These are phyloP conservation scores for Graphiopsis chlorocephala DNA, from an alignment of 2,329 filamentous ascomycete genomes.

Conservation along the genomic window DNA sequence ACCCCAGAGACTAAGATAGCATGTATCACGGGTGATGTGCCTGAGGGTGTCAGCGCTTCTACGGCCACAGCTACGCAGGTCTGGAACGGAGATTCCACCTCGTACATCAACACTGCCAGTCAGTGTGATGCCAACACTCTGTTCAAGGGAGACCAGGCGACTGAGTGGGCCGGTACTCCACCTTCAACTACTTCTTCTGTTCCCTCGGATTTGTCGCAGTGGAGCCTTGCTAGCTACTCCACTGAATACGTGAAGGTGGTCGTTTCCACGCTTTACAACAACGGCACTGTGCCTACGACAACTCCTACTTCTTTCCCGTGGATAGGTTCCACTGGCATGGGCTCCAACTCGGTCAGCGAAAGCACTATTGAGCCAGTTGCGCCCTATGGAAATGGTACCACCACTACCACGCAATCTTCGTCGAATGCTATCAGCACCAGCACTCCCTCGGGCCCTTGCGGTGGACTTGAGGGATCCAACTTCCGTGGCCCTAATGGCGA, in stretches of 20 bases:
- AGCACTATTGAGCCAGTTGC: not conserved
- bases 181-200: not conserved
- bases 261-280: not conserved
- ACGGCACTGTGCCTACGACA: not conserved
- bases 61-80: slow-evolving; percentile 13
- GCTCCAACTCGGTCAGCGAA: not conserved
- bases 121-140: slow-evolving; percentile 14
- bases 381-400: not conserved
- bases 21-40: slow-evolving; percentile 6
- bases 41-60: not conserved
- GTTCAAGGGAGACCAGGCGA: not conserved
- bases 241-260: not conserved
- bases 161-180: not conserved
- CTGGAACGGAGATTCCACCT: not conserved
- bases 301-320: not conserved
- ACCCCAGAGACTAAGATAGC: not conserved
- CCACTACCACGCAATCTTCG: not conserved
- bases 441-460: not conserved
- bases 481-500: not conserved
- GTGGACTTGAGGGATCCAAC: not conserved
- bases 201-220: not conserved
- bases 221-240: not conserved
- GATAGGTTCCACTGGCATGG: not conserved
- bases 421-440: not conserved
- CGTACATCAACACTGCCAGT: slow-evolving; percentile 11